A percentile compares a stretch with the other conserved stretches of the same genome.
These are phyloP conservation scores for Hydrangea macrophylla DNA, from an alignment of 148 eudicot species.

Conservation along the genomic window DNA sequence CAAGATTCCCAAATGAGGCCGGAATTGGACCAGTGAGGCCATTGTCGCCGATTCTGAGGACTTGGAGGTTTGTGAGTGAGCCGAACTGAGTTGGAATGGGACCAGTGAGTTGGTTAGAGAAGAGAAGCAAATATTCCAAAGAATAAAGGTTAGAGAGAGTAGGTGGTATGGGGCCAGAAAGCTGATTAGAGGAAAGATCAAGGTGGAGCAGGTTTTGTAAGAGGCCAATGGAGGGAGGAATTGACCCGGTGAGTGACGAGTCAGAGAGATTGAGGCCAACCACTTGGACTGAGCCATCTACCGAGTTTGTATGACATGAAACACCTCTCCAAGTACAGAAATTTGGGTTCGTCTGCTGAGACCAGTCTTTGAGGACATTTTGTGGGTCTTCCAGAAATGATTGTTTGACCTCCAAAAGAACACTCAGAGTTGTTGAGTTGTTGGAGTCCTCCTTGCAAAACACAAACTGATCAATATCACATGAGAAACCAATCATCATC, in stretches of 20 bases:
- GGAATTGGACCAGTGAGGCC: conserved; percentile 68
- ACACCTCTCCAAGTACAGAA: conserved; percentile 80
- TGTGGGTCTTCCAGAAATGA: conserved; percentile 64
- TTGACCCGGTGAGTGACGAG: conserved; percentile 59
- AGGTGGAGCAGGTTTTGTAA: conserved; percentile 65
- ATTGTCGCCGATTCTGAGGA: conserved; percentile 82
- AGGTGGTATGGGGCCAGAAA: conserved; percentile 90
- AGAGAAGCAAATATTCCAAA: conserved; percentile 58
- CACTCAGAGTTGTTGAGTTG: conserved; percentile 15
- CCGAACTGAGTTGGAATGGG: conserved; percentile 70
- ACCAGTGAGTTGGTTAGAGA: conserved; percentile 76
- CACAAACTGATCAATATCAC: conserved; percentile 18
- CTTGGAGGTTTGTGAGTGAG: conserved; percentile 42
- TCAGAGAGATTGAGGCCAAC: conserved; percentile 60
- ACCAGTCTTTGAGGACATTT: conserved; percentile 55
- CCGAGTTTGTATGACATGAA: conserved; percentile 32
- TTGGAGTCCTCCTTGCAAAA: conserved; percentile 3
- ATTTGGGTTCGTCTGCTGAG: conserved; percentile 32
- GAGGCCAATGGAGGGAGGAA: conserved; percentile 56
- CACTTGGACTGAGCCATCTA: conserved; percentile 31
- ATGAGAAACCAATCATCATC: conserved; percentile 5
- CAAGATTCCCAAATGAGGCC: conserved; percentile 46
- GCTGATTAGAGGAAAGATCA: conserved; percentile 70
- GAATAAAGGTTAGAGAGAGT: conserved; percentile 67
- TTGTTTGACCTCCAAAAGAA: conserved; percentile 54